Base-by-base conservation (phyloP, 257 asterid species). In the Lycium ferocissimum region DNA sequence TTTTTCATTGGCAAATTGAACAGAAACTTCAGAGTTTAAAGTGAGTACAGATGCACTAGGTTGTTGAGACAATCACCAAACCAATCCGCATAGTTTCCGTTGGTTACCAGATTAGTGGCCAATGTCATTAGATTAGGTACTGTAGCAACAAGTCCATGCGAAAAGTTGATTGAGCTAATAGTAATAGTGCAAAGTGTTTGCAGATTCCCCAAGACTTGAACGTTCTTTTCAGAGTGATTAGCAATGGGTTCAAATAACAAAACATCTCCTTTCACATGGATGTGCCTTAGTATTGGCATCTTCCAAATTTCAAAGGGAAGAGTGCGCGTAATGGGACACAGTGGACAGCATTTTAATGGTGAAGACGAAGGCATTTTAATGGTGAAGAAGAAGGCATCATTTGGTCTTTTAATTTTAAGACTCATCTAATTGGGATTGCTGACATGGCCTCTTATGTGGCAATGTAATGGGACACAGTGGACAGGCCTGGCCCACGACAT, bases 201-300 rank as follows among this genome's bases (percentile, higher is more conserved):
- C 18, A 85, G 70, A 62, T 89, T 83, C 20, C 18, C 22, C 35
- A 81, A 85, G 62, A 56, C 20, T 35, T 72, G 58, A 45, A 67
- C 38, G 45, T 81, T 57, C 62, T 57, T 57, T 57, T 57, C 14
- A 57, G 62, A 33, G 51, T 45, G 18, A 33, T 18, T 9, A 1
- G 10, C 13, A 1, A 70, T 13, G 47, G 51, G 79, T 72, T 83
- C 82, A 38, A 82, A 61, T 72, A 62, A 18, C 12, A 78, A 86
- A 33, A 66, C 22, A 2, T 88, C 78, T 38, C 62, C 83, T 83
- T 63, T 85, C 70, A 84, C 17, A 10, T 79, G 81, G n/a, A 86
- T 70, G 20, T 86, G 89, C 73, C 89, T 86, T 38, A 86, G 62
- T 11, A 82, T 85, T 57, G 86, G 45, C 85, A 86, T 80, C 72